These are phyloP conservation scores for Thymus quinquecostatus DNA, from an alignment of 257 asterid species.

Conservation along the genomic window DNA sequence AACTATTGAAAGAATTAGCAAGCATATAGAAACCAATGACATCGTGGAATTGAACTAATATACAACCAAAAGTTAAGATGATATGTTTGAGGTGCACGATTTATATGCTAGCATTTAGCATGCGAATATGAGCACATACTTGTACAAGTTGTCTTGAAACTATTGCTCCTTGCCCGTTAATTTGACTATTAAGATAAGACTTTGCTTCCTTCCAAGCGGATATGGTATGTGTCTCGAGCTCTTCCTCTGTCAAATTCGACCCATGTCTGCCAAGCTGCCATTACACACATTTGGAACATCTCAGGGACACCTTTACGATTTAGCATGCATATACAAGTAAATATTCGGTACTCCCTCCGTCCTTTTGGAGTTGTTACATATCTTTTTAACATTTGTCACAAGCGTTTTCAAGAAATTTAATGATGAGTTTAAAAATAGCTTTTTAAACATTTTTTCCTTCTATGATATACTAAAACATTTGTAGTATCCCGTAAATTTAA, in stretches of 20 bases:
- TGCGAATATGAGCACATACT: slow-evolving; percentile 48
- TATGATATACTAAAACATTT: no score
- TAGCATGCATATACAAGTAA: slow-evolving; percentile 10
- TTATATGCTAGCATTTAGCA: slow-evolving; percentile 25
- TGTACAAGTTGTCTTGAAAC: slow-evolving; percentile 67
- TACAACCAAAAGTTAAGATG: neutral
- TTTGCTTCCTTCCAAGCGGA: slow-evolving; percentile 84
- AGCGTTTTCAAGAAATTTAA: no score
- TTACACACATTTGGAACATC: slow-evolving; percentile 22
- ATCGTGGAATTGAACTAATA: neutral
- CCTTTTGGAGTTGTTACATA: no score
- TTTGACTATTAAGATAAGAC: slow-evolving; percentile 53
- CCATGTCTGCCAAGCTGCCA: slow-evolving; percentile 77
- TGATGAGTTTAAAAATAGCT: no score
- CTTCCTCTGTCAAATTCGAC: slow-evolving; percentile 77
- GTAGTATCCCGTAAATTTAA: no score
- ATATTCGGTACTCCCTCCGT: neutral
- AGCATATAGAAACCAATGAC: no score
- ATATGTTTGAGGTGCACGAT: slow-evolving; percentile 2
- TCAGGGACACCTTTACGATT: slow-evolving; percentile 19
- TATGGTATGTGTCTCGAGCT: slow-evolving; percentile 76
- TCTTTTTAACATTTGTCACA: no score
- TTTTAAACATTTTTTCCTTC: no score
- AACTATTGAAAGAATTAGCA: neutral
- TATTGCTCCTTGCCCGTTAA: slow-evolving; percentile 48